phyloP scores from a whole-genome alignment of 352 stramenopile genomes.

The Pythium sukuiense region DNA sequence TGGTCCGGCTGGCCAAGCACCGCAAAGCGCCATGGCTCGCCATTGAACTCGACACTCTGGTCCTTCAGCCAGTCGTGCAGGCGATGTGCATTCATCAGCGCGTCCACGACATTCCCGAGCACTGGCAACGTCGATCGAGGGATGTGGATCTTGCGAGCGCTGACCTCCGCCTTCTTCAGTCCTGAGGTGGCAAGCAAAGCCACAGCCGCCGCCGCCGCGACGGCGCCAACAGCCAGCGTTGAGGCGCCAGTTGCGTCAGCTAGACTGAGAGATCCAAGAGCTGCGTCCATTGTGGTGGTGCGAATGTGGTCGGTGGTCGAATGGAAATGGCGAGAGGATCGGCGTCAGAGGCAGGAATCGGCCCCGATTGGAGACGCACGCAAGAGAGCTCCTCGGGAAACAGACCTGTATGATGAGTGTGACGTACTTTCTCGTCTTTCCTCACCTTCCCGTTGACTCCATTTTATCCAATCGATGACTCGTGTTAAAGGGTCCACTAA shows the following conservation, averaged over 20 bases:
- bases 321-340: too few relatives aligned
- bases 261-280: neutral
- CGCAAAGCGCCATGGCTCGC: slow-evolving; percentile 26
- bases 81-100: slow-evolving; percentile 1
- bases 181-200: neutral
- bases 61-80: slow-evolving; percentile 7
- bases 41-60: slow-evolving; percentile 9
- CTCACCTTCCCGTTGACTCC: too few relatives aligned
- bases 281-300: neutral
- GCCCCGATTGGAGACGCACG: too few relatives aligned
- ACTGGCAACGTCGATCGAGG: neutral
- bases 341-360: too few relatives aligned
- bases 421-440: too few relatives aligned
- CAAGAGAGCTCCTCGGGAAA: too few relatives aligned
- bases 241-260: neutral
- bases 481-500: too few relatives aligned
- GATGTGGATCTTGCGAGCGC: slow-evolving; percentile 7
- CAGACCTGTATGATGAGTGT: too few relatives aligned
- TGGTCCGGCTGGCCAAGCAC: slow-evolving; percentile 21
- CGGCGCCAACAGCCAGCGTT: neutral
- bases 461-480: too few relatives aligned
- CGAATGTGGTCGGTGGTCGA: neutral
- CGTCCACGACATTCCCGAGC: slow-evolving; percentile 1
- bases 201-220: neutral
- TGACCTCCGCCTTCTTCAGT: neutral